Evolutionary conservation across 768 basidiomycete genomes (phyloP), one percentile per base, ranked within the genome.

Genomic region (Suillus fuscotomentosus): DNA sequence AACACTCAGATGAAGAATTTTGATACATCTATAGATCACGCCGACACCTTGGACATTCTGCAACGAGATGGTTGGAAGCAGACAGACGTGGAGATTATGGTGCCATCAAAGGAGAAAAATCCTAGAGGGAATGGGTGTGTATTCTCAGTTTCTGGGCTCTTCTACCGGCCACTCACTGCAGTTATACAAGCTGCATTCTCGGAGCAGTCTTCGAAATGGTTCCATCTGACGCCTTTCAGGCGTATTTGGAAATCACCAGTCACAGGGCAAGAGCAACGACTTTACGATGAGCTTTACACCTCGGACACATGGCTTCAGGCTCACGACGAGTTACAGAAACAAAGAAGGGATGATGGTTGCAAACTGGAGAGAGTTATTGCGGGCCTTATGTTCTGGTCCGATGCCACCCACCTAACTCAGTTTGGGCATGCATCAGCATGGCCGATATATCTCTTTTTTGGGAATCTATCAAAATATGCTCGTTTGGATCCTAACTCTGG

Each of bases 391-490:
- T 45, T 65, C n/a, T 60, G 14, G 9, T 65, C 60, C 0, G 50
- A 65, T 20, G 27, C 59, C 6, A 65, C 38, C 6, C 31, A 24
- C 5, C 51, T 65, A 4, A 36, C 45, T 63, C 67, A 73, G 41
- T 79, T 79, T 64, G 77, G 78, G 3, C 75, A 50, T 14, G 76
- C 75, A 0, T 71, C 70, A 42, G 27, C 65, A 7, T 84, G 81
- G 83, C 82, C 81, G 7, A 45, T 80, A 36, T 36, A 36, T 36
- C 36, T 36, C 36, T 36, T 36, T 36, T 36, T 36, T 36, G 36
- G 36, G 9, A 79, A 78, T 51, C 68, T 75, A 9, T 81, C 80
- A 0, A 85, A 84, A 66, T 83, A 82, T 57, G 63, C 70, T 4
- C 70, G 74, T 1, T 66, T 65, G 2, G 67, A 69, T 15, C 79